Evolutionary conservation across 108 stramenopile species (phyloP), one percentile per base, ranked within the genome.

Genomic region (Pseudonitzschia pungens): DNA sequence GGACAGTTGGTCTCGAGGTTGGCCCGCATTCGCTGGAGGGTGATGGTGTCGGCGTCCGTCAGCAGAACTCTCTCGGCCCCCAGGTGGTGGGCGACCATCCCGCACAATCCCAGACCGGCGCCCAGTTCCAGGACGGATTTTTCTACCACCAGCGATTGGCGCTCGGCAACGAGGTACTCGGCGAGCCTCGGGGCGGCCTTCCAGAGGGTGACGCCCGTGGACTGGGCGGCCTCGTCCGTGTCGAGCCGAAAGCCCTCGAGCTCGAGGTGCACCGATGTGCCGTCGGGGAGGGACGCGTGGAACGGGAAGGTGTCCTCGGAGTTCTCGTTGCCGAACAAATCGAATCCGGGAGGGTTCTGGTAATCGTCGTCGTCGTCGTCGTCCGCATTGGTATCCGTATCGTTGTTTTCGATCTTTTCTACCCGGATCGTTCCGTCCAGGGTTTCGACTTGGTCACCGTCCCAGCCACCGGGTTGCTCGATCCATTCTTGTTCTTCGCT

Each of bases 121-220:
- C 68, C 68, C 51, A 69, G 18, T 56, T 69, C 68, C 51, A 69
- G 55, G 24, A 65, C 36, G 24, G n/a, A n/a, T 40, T 65, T 65
- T 1, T 16, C 65, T 7, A 0, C 31, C 0, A 65, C 40, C 24
- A 65, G 36, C 2, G 41, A 12, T 9, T 2, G 7, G 16, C 85
- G 48, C 36, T 83, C 58, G 36, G 36, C 6, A 2, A 90, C 48
- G 56, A 86, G 73, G 70, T 87, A 89, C 21, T 78, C 74, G 55
- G 87, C 85, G 26, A 92, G 68, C 57, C 79, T 72, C 16, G 89
- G 71, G 11, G 86, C 81, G 1, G 89, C 85, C 11, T 81, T 77
- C 91, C 91, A 92, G 12, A 92, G 57, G 33, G 91, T 90, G 18
- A 90, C 68, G 6, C 91, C 91, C 21, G 91, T 92, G 16, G 87